These are phyloP conservation scores for Protomyces inundatus DNA, from an alignment of 1,139 yeast species.

Conservation along the genomic window DNA sequence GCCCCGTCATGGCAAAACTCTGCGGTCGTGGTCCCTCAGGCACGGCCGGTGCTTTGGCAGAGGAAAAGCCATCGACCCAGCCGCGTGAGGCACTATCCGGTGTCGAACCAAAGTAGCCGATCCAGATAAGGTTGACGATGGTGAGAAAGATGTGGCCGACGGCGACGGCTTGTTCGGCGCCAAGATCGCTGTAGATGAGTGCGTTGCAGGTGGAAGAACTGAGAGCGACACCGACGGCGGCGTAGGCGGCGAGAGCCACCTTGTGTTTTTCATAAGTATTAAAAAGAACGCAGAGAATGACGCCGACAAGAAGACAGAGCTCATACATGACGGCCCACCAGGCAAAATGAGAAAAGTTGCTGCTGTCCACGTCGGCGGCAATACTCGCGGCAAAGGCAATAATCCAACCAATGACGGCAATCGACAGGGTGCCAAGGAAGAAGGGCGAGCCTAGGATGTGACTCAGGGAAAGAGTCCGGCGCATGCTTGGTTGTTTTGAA, in stretches of 20 bases:
- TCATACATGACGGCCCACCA: slow-evolving; percentile 98
- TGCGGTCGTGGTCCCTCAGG: slow-evolving; percentile 8
- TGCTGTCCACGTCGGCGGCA: slow-evolving; percentile 43
- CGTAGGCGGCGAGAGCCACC: slow-evolving; percentile 13
- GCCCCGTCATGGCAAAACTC: slow-evolving; percentile 20
- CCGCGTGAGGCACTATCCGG: slow-evolving; percentile 61
- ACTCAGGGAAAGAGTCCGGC: neutral
- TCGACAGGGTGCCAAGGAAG: slow-evolving; percentile 10
- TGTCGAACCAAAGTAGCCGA: slow-evolving; percentile 65
- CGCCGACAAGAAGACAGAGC: slow-evolving; percentile 52
- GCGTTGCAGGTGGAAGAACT: slow-evolving; percentile 61
- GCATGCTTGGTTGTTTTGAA: neutral
- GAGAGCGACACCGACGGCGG: slow-evolving; percentile 17
- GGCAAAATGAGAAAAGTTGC: slow-evolving; percentile 66
- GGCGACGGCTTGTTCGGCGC: slow-evolving; percentile 78
- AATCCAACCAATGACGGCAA: slow-evolving; percentile 53
- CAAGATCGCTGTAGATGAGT: slow-evolving; percentile 61
- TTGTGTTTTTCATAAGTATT: neutral
- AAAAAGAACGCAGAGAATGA: slow-evolving; percentile 36
- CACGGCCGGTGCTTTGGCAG: slow-evolving; percentile 1
- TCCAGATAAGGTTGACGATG: slow-evolving; percentile 72
- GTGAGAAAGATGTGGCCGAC: slow-evolving; percentile 85
- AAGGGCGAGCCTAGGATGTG: slow-evolving; percentile 22
- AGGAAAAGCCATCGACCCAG: slow-evolving; percentile 60
- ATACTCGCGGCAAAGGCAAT: slow-evolving; percentile 83